These are phyloP conservation scores for Cucurbita maxima DNA, from an alignment of 306 rosid species.

Conservation along the genomic window DNA sequence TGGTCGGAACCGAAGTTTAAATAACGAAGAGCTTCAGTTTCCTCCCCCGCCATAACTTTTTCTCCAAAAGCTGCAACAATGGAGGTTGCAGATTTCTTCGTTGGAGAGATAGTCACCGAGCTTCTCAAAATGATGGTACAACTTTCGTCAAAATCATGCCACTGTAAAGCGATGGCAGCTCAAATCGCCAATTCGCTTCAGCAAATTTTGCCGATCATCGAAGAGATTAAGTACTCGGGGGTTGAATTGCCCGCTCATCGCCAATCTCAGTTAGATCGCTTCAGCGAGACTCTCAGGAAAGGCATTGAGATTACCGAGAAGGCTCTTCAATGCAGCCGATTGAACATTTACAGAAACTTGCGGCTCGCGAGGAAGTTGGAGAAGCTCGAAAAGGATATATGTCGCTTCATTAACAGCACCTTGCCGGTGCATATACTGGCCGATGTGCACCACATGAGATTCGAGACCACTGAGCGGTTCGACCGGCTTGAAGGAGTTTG, in stretches of 20 bases:
- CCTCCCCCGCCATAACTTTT: background rate
- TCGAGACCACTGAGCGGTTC: constrained; percentile 38
- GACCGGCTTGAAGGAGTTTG: constrained; percentile 35
- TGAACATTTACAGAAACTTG: constrained; percentile 67
- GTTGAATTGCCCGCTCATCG: constrained; percentile 43
- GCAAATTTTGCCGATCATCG: constrained; percentile 34
- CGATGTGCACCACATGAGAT: constrained; percentile 51
- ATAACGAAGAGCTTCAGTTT: background rate
- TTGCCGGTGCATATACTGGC: constrained; percentile 58
- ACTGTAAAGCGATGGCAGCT: constrained; percentile 48
- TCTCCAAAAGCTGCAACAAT: constrained; percentile 10
- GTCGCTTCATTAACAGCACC: constrained; percentile 36
- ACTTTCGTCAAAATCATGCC: constrained; percentile 38
- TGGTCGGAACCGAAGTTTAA: background rate
- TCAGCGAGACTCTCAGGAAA: constrained; percentile 39
- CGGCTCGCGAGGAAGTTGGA: constrained; percentile 58
- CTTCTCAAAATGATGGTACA: constrained; percentile 32
- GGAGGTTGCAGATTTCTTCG: constrained; percentile 64
- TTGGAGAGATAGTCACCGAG: constrained; percentile 73
- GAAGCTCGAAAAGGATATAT: constrained; percentile 47
- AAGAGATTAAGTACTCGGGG: constrained; percentile 74
- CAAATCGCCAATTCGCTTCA: constrained; percentile 19
- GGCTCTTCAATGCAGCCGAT: constrained; percentile 40
- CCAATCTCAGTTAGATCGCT: constrained; percentile 45
- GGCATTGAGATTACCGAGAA: constrained; percentile 54